These are phyloP conservation scores for Cutaneotrichosporon curvatum DNA, from an alignment of 1,284 basidiomycete species.

Conservation along the genomic window DNA sequence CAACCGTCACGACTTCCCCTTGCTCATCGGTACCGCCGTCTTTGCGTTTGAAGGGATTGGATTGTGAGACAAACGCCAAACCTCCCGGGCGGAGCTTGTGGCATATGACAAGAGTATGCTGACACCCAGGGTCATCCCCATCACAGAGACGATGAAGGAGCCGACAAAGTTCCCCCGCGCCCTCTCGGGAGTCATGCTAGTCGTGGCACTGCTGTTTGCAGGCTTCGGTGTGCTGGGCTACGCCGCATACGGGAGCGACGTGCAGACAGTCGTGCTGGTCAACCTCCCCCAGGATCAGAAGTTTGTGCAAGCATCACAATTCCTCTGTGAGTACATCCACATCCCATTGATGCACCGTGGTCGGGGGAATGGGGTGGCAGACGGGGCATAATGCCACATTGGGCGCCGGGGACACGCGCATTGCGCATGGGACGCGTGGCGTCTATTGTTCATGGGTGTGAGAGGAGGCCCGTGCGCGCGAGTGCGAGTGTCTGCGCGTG, in stretches of 20 bases:
- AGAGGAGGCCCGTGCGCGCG: too few species aligned
- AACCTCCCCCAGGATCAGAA: constrained; percentile 81
- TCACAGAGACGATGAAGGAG: constrained; percentile 90
- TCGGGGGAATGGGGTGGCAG: background rate
- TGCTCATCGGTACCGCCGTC: constrained; percentile 93
- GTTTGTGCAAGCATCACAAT: constrained; percentile 79
- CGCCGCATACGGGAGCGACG: constrained; percentile 75
- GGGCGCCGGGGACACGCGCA: background rate
- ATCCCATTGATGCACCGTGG: background rate
- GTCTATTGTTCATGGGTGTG: too few species aligned
- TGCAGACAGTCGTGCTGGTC: constrained; percentile 90
- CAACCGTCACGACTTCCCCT: constrained; percentile 79
- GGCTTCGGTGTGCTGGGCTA: constrained; percentile 85
- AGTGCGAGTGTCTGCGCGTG: too few species aligned
- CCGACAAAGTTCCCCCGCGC: constrained; percentile 86
- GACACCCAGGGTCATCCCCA: constrained; percentile 68
- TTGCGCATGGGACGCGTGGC: too few species aligned
- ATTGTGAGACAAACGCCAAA: constrained; percentile 61
- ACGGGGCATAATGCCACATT: background rate
- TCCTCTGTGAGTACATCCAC: constrained; percentile 55
- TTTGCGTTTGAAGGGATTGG: constrained; percentile 99
- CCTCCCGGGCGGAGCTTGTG: too few species aligned
- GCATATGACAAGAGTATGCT: background rate
- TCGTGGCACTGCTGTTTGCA: constrained; percentile 66
- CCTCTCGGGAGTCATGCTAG: constrained; percentile 81